Base-by-base conservation (phyloP, 352 stramenopile species). In the Phytophthora pluvialis region DNA sequence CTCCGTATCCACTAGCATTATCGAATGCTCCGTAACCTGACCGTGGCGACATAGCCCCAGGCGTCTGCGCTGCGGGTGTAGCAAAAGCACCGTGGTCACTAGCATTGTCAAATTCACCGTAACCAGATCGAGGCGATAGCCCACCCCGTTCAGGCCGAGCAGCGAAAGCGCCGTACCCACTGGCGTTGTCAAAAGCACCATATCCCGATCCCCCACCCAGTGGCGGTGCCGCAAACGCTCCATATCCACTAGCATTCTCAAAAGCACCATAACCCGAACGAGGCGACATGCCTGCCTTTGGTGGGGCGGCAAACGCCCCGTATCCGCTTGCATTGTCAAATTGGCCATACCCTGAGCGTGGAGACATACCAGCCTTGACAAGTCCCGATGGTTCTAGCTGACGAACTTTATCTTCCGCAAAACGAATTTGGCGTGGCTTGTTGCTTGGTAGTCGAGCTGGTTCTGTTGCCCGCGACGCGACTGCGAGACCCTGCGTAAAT, bases 401-500 rank as follows among this genome's bases (percentile, higher is more conserved):
- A 8, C 13, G 44, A 57, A 29, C 26, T 42, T 68, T 47, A 39
- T 52, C 46, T 31, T 68, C 58, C 10, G 31, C 64, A 63, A 72
- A 64, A 31, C 46, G 50, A 68, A 68, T 50, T 52, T 72, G 64
- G 21, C 59, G 44, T 39, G 54, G 43, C 26, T 74, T 43, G 28
- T 60, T 62, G 35, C 21, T 55, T 13, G 36, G 8, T 0, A 25
- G 6, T 10, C 47, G 48, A 39, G 46, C 42, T 29, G 36, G 47
- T 32, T 70, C 64, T 32, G 63, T 43, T 25, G 63, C 44, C 28
- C 63, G 68, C 9, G 65, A 55, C 1, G 70, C 68, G 42, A 79
- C 64, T 55, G 77, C 67, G 5, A 89, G 60, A 0, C 81, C 83
- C 5, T 79, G 77, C 1, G 81, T 85, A 64, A 92, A 92, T n/a